These are phyloP conservation scores for Xylaria sp. DNA, from an alignment of 2,329 filamentous ascomycete species.

Conservation along the genomic window DNA sequence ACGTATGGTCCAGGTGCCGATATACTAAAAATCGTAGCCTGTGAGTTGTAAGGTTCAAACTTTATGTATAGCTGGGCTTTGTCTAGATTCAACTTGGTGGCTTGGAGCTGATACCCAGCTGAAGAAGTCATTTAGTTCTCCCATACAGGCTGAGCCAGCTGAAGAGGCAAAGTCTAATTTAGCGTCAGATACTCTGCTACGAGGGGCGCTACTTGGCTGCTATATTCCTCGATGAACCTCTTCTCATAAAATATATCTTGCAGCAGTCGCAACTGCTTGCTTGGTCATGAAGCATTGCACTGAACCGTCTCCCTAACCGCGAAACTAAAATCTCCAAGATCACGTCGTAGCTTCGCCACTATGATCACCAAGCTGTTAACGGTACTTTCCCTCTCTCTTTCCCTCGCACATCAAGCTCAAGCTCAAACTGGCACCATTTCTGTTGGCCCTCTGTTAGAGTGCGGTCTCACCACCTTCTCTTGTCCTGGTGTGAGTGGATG, in stretches of 20 bases:
- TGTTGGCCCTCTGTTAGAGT: constrained; percentile 15
- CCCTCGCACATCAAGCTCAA: background rate
- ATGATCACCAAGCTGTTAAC: background rate
- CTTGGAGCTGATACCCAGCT: constrained; percentile 1
- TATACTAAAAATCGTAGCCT: too few relatives aligned
- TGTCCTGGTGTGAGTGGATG: constrained; percentile 12
- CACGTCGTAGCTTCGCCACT: background rate
- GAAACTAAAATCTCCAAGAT: background rate
- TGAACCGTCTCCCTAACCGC: background rate
- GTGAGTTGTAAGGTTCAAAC: too few relatives aligned
- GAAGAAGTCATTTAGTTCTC: background rate
- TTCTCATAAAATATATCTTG: background rate
- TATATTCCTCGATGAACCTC: background rate
- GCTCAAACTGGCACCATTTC: constrained; percentile 10
- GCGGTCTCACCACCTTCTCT: constrained; percentile 15
- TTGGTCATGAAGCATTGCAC: too few relatives aligned
- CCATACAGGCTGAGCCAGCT: background rate
- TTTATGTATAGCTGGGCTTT: too few relatives aligned
- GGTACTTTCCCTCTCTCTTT: background rate
- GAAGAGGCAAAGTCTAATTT: background rate
- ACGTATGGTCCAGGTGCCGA: background rate
- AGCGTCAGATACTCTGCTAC: background rate
- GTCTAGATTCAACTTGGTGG: background rate
- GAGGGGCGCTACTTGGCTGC: background rate
- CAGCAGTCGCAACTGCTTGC: background rate